phyloP scores from a whole-genome alignment of 192 early-diverging fungal species.

The Chytriomyces sp. region DNA sequence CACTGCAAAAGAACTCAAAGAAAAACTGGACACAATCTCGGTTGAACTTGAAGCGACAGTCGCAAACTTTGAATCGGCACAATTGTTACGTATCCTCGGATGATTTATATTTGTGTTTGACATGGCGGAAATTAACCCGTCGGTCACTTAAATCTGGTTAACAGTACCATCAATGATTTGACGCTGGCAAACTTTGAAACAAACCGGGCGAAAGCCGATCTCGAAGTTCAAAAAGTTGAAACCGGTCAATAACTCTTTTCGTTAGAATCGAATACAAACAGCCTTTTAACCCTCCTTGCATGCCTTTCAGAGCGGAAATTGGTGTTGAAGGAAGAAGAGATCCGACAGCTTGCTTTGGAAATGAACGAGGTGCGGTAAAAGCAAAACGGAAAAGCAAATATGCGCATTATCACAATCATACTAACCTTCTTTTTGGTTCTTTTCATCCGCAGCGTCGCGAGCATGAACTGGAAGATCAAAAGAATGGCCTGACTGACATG shows the following conservation, averaged over 20 bases:
- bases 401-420: neutral
- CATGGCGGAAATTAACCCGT: neutral
- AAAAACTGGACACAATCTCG: slow-evolving; percentile 30
- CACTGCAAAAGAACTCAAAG: slow-evolving; percentile 33
- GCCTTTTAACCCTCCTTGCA: neutral
- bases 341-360: slow-evolving; percentile 65
- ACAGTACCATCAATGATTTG: slow-evolving; percentile 41
- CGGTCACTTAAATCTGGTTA: neutral
- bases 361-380: slow-evolving; percentile 29
- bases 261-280: too few relatives aligned
- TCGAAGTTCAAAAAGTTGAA: slow-evolving; percentile 35
- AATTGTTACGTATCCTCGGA: slow-evolving; percentile 19
- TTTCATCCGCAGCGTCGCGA: slow-evolving; percentile 22
- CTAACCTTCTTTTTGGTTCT: neutral
- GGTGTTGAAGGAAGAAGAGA: slow-evolving; percentile 67
- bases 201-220: slow-evolving; percentile 39
- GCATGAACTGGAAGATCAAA: slow-evolving; percentile 38
- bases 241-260: slow-evolving; percentile 2
- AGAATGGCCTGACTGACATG: slow-evolving; percentile 35
- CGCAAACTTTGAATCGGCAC: slow-evolving; percentile 46
- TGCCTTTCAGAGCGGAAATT: slow-evolving; percentile 42
- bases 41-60: slow-evolving; percentile 49
- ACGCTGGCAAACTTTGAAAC: slow-evolving; percentile 53
- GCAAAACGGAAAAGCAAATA: neutral
- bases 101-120: neutral